phyloP scores from a whole-genome alignment of 257 asterid species.

The Penstemon barbatus region DNA sequence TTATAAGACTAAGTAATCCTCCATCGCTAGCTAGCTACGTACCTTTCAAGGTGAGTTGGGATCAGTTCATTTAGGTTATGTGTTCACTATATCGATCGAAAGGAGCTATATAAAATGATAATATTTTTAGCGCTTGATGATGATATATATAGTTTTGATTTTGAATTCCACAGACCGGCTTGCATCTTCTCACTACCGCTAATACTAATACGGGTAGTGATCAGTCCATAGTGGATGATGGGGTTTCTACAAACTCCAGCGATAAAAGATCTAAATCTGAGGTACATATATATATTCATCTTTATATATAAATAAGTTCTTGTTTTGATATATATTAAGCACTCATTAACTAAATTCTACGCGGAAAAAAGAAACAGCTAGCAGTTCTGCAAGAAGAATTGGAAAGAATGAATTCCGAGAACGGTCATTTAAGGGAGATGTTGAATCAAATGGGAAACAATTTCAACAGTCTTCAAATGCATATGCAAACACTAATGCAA shows the following conservation, averaged over 20 bases:
- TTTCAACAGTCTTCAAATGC: constrained; percentile 60
- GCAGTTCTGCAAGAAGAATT: constrained; percentile 62
- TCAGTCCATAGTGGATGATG: constrained; percentile 57
- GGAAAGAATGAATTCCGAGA: constrained; percentile 58
- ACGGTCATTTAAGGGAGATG: constrained; percentile 46
- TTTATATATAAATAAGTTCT: neutral
- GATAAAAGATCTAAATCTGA: constrained; percentile 55
- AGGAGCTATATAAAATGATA: too few relatives aligned
- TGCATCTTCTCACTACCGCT: constrained; percentile 70
- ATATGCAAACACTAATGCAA: constrained; percentile 44
- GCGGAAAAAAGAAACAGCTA: constrained; percentile 28
- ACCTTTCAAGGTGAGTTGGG: too few relatives aligned
- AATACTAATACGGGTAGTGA: constrained; percentile 66
- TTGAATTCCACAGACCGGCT: constrained; percentile 51
- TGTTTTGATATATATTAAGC: neutral
- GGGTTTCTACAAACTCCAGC: constrained; percentile 44
- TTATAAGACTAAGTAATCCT: too few relatives aligned
- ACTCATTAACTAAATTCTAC: neutral
- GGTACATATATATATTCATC: constrained; percentile 38
- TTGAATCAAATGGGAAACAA: constrained; percentile 46
- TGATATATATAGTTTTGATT: neutral
- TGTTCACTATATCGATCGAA: too few relatives aligned
- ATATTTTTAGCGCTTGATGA: neutral
- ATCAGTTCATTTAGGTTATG: too few relatives aligned
- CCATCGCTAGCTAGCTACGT: too few relatives aligned